Base-by-base conservation (phyloP, 345 rosid genomes). In the Salix dunnii region DNA sequence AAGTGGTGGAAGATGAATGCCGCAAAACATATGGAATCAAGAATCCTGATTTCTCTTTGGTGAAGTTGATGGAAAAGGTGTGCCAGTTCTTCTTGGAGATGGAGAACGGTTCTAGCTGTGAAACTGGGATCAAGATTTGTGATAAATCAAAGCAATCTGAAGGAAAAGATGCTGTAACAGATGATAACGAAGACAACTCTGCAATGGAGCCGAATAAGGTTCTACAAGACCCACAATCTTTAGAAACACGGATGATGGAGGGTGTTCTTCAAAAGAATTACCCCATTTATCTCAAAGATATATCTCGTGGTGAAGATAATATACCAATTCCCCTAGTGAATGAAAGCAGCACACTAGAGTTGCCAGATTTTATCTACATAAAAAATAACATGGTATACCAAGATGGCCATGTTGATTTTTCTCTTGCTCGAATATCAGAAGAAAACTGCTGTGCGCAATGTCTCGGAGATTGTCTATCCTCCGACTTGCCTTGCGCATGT, bases 281-380 rank as follows among this genome's bases (percentile, higher is more conserved):
- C 43, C 78, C 74, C 3, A 42, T 35, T 60, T 82, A 79, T 68
- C 14, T 77, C 38, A n/a, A 72, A 13, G 87, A 86, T 72, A 75
- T 84, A 63, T 36, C 84, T 2, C 67, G 82, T 30, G 89, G 89
- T 1, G 68, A 72, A 75, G 89, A 86, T 67, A 67, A 21, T 0
- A 17, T 71, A 27, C 43, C 60, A 58, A 53, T 80, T 67, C 79
- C 79, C 13, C 60, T 71, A 7, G 69, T 66, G 64, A 43, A 76
- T 58, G 79, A 42, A 28, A 31, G 38, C 30, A 42, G n/a, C 13
- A 40, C 49, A 35, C 25, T 76, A 33, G 63, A 80, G 49, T 66
- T 70, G 35, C 79, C 73, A 51, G 62, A 76, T 40, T 75, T 67
- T 67, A 11, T 71, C 62, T 76, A 80, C 79, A 67, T 76, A 40